Conservation (phyloP, 2,329 filamentous ascomycete species). For the Ascochyta koolunga region DNA sequence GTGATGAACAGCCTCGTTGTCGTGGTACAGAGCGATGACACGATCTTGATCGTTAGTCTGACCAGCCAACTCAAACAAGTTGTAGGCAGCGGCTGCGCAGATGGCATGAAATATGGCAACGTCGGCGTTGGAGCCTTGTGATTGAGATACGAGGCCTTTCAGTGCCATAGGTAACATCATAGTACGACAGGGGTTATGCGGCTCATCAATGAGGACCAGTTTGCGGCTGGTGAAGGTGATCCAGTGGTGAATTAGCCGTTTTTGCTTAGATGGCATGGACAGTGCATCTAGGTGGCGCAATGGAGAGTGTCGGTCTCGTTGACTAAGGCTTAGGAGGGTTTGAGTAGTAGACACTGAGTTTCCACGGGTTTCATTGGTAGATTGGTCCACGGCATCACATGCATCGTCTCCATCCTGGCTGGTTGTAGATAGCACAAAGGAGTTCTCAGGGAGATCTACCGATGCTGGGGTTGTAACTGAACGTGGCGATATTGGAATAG, state of each 20-base stretch:
- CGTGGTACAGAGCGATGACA: constrained; percentile 14
- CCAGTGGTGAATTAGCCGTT: constrained; percentile 19
- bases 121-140: constrained; percentile 11
- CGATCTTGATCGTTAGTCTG: constrained; percentile 14
- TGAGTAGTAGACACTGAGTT: neutral
- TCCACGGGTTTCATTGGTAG: neutral
- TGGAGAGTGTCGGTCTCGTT: neutral
- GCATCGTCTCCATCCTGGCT: neutral
- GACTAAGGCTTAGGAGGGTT: neutral
- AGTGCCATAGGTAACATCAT: constrained; percentile 23
- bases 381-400: neutral
- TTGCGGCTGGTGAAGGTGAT: constrained; percentile 19
- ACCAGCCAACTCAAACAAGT: constrained; percentile 14
- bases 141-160: constrained; percentile 11
- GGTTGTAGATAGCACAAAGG: neutral
- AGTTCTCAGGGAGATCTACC: neutral
- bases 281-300: constrained; percentile 15
- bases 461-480: neutral
- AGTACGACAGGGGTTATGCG: constrained; percentile 19
- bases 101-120: constrained; percentile 21
- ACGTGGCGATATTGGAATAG: neutral
- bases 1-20: constrained; percentile 18
- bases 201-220: constrained; percentile 16
- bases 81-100: constrained; percentile 19
- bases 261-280: constrained; percentile 12